Evolutionary conservation across 1,284 basidiomycete genomes (phyloP), one percentile per base, ranked within the genome.

Genomic region (Takashimella tepidaria): DNA sequence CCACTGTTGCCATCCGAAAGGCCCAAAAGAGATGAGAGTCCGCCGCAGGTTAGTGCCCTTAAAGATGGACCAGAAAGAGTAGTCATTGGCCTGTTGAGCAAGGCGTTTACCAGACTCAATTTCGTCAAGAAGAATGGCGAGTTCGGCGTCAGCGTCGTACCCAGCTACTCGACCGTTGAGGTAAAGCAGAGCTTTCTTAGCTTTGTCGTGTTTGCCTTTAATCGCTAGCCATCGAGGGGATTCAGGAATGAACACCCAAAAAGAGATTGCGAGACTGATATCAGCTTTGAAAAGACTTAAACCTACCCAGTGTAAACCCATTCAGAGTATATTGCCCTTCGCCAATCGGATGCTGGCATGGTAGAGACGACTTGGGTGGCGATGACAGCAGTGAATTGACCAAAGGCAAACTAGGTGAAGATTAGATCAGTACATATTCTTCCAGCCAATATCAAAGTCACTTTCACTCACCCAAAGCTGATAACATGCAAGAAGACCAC

Each of bases 101-200:
- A 51, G 24, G 12, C 26, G 19, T n/a, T 23, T 21, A 5, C 43
- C 47, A 47, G 41, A 25, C 23, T 54, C 50, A 13, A 57, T 27
- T 23, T 60, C 54, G 19, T 49, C 37, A 16, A 45, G 37, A 42
- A 62, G 45, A 31, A 56, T 50, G 11, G 27, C 27, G 40, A 54
- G 58, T 45, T 56, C 55, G 49, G 51, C 45, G 10, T 59, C 60
- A 22, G 52, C 47, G 46, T 60, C 56, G 24, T 53, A 63, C 12
- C 52, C 59, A 2, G 27, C 31, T 12, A 60, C 47, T 5, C 47
- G 49, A 20, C 60, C 59, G n/a, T 57, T 53, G 3, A 63, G 25
- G 20, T 37, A 41, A 11, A 16, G 21, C 5, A 64, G 50, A 2
- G 50, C 47, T 43, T 45, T 54, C 31, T 53, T 58, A 3, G 54